Base-by-base conservation (phyloP, 83 land plant genomes). In the Picea abies region DNA sequence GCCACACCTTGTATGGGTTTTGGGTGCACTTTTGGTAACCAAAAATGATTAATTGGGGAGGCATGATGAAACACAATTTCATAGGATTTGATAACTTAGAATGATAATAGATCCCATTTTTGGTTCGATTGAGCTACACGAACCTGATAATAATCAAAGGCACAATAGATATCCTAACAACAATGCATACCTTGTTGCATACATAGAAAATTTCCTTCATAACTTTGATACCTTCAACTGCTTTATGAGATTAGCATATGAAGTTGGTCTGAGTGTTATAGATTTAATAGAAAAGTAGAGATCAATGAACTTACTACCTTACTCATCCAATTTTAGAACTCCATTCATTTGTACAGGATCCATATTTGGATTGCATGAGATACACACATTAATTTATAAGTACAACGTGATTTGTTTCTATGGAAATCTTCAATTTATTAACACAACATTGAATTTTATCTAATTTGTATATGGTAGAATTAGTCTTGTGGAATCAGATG, bases 191-290 rank as follows among this genome's bases (percentile, higher is more conserved):
- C 92, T 37, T 11, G 81, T 92, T 62, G 96, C 94, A 14, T 92
- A 86, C 62, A 82, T 96, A 76, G 98, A 95, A 78, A 86, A 90
- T n/a, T 95, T 91, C 56, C 80, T 94, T 60, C 90, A 96, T 12
- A 96, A 92, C 62, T 58, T 69, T 2, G 96, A 92, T 37, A 96
- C 96, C 20, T 90, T 96, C 66, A 69, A 89, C 52, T 82, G 56
- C 44, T 96, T 96, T 83, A 81, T 91, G 56, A 26, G 63, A 56
- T 80, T 90, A 39, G 91, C 91, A 16, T 73, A 64, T 3, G 76
- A 87, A 63, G 91, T 90, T 15, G 84, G 87, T 20, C 84, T 96
- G 61, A 19, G 63, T 14, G 89, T 96, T 32, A 68, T 73, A 16
- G 93, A 96, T 35, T 81, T 94, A 26, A 88, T 93, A 19, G 84